phyloP scores from a whole-genome alignment of 108 stramenopile genomes.

The Chaetoceros muelleri region DNA sequence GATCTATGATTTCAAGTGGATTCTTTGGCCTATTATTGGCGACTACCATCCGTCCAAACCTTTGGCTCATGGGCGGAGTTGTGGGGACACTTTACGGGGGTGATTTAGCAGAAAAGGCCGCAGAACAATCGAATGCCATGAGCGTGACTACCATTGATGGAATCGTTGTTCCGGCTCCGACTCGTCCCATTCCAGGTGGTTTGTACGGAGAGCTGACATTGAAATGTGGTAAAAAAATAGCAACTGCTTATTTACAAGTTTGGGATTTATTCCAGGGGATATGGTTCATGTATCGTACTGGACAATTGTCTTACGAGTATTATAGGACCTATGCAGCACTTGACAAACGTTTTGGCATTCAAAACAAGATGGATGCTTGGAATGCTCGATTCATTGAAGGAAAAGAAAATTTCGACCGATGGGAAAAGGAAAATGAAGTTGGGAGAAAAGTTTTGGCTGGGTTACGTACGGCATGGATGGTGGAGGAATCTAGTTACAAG shows the following conservation, averaged over 20 bases:
- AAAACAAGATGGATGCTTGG: slow-evolving; percentile 56
- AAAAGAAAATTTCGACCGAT: slow-evolving; percentile 45
- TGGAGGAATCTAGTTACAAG: slow-evolving; percentile 34
- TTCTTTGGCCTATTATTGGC: slow-evolving; percentile 23
- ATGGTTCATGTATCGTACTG: slow-evolving; percentile 56
- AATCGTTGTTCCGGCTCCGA: background rate
- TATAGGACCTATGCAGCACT: slow-evolving; percentile 43
- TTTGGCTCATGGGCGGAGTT: slow-evolving; percentile 48
- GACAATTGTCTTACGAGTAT: slow-evolving; percentile 52
- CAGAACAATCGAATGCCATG: background rate
- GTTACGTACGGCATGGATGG: slow-evolving; percentile 46
- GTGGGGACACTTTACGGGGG: slow-evolving; percentile 35
- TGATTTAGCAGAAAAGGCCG: slow-evolving; percentile 16
- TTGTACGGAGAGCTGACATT: background rate
- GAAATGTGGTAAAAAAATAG: slow-evolving; percentile 13
- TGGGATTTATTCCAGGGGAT: slow-evolving; percentile 17
- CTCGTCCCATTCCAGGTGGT: slow-evolving; percentile 3
- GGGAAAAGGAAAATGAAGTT: slow-evolving; percentile 62
- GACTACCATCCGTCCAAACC: slow-evolving; percentile 29
- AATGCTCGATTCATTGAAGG: slow-evolving; percentile 45
- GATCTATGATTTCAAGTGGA: slow-evolving; percentile 17
- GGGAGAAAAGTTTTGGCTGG: slow-evolving; percentile 40
- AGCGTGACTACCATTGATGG: background rate
- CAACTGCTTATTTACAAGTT: slow-evolving; percentile 14
- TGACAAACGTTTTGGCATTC: slow-evolving; percentile 41